A percentile compares a stretch with the other conserved stretches of the same genome.
Conservation (phyloP, 306 rosid genomes). For the Trifolium repens region DNA sequence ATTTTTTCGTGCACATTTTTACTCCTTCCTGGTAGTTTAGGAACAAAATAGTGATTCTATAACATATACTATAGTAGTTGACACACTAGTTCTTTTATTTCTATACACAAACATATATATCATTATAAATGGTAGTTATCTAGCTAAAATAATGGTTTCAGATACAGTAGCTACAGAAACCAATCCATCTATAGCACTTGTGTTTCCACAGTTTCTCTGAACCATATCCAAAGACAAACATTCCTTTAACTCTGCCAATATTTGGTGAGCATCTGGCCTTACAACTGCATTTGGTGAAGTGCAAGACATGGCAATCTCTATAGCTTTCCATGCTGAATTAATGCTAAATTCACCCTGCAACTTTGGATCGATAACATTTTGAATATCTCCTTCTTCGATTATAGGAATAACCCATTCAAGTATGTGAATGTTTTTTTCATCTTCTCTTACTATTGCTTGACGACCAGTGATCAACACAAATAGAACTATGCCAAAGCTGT, state of each 20-base stretch:
- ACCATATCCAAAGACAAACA: constrained; percentile 28
- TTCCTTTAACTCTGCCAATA: constrained; percentile 39
- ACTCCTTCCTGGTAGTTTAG: too few species aligned
- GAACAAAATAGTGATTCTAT: too few species aligned
- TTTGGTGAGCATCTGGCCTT: constrained; percentile 44
- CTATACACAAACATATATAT: too few species aligned
- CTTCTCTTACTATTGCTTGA: constrained; percentile 10
- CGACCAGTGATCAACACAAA: constrained; percentile 46
- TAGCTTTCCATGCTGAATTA: constrained; percentile 41
- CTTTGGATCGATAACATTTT: constrained; percentile 39
- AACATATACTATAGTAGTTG: too few species aligned
- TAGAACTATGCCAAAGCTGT: constrained; percentile 51
- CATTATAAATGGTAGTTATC: not conserved
- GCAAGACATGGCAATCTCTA: constrained; percentile 44
- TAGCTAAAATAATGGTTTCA: not conserved
- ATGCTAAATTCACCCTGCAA: constrained; percentile 34
- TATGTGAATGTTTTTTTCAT: constrained; percentile 29
- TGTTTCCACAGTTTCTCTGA: not conserved
- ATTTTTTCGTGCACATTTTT: too few species aligned
- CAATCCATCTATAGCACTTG: not conserved
- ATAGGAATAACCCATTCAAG: constrained; percentile 39
- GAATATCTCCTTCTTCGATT: constrained; percentile 42
- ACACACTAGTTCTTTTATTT: too few species aligned
- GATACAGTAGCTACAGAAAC: not conserved
- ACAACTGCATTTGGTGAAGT: not conserved